Base-by-base conservation (phyloP, 2,329 filamentous ascomycete species). In the Dactylellina drechsleri region DNA sequence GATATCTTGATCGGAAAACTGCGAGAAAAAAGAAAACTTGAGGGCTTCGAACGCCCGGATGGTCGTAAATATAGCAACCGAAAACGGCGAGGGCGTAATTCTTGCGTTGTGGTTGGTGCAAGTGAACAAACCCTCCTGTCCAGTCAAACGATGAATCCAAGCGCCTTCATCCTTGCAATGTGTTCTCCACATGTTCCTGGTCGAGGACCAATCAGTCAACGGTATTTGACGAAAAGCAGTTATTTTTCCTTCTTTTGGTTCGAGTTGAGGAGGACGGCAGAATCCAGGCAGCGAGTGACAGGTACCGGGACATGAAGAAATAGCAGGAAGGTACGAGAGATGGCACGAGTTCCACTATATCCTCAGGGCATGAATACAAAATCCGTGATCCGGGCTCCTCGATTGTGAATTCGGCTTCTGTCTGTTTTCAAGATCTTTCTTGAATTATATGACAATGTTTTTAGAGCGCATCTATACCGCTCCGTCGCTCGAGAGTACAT, bases 91-190 rank as follows among this genome's bases (percentile, higher is more conserved):
- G 61, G 71, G 71, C 58, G 71, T 49, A 68, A 68, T 75, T 67
- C 71, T 68, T 68, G 71, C 71, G 71, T 75, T 75, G 71, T 68
- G 64, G 71, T 75, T 75, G 71, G 71, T 75, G 64, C 36, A 66
- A 26, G 41, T 31, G 56, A 58, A 66, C 61, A 45, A 52, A 57
- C 54, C 47, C 26, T 53, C 15, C 45, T 58, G 50, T 54, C 57
- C 64, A 62, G 64, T 62, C 60, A 59, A 67, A 75, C 64, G 52
- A 64, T n/a, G 18, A 43, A 41, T 65, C 1, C 68, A 75, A 75
- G 71, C 71, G 71, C 71, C 43, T 43, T 56, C 23, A 68, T 75
- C 71, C 58, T 40, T 18, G 62, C 41, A 49, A 45, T 49, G 70
- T 64, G 61, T 62, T 52, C 52, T 66, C 64, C 71, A 75, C 64